phyloP scores from a whole-genome alignment of 2,329 filamentous ascomycete species.

The Alternaria sp. region DNA sequence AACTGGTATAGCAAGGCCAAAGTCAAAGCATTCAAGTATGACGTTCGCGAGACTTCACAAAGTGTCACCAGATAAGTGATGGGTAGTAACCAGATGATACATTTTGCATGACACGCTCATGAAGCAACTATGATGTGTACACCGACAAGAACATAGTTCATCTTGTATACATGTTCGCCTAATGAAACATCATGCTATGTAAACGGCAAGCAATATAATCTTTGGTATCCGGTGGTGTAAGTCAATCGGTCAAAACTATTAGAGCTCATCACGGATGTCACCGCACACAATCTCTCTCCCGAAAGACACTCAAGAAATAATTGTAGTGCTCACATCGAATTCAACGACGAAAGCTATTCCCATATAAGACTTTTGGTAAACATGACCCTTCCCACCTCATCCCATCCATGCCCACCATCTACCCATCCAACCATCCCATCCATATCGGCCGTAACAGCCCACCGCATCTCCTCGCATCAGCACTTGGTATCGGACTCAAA shows the following conservation, averaged over 20 bases:
- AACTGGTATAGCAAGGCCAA: background rate
- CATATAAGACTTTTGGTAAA: slow-evolving; percentile 22
- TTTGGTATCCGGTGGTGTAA: background rate
- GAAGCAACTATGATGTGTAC: background rate
- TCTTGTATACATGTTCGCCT: background rate
- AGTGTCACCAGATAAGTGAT: background rate
- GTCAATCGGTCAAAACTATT: background rate
- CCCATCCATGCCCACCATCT: background rate
- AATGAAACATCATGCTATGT: background rate
- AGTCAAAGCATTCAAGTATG: background rate
- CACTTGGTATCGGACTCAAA: slow-evolving; percentile 32
- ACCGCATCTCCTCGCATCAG: slow-evolving; percentile 10
- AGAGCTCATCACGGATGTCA: background rate
- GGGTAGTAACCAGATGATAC: background rate
- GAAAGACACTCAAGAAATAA: background rate
- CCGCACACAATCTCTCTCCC: background rate
- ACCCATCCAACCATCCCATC: background rate
- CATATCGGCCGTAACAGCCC: slow-evolving; percentile 1
- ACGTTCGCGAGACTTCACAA: background rate
- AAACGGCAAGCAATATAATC: background rate
- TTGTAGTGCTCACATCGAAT: slow-evolving; percentile 7
- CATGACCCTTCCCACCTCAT: slow-evolving; percentile 8
- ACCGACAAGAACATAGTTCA: background rate
- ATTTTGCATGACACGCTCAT: background rate
- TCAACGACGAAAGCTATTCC: background rate